These are phyloP conservation scores for Wickerhamomyces queroliae DNA, from an alignment of 805 yeast species.

Conservation along the genomic window DNA sequence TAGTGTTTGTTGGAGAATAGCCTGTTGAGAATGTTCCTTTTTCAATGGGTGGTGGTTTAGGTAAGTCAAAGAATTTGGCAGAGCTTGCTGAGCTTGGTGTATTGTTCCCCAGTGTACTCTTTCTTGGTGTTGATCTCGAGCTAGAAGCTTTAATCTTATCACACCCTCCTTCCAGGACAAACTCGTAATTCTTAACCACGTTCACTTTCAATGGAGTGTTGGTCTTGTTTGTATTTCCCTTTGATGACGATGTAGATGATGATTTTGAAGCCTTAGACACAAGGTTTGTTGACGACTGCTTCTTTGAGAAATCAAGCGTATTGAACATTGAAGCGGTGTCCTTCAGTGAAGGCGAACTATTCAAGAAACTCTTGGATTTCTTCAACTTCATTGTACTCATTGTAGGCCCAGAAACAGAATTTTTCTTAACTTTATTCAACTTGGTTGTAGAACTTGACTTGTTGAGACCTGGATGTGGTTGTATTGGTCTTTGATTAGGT, in stretches of 20 bases:
- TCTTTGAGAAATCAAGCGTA: constrained; percentile 21
- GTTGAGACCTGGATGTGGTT: constrained; percentile 8
- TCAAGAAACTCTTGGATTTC: constrained; percentile 20
- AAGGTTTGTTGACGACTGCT: constrained; percentile 1
- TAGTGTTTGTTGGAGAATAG: constrained; percentile 12
- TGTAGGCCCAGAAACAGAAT: constrained; percentile 8
- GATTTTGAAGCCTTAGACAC: not conserved
- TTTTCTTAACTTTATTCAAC: constrained; percentile 16
- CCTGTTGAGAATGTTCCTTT: constrained; percentile 5
- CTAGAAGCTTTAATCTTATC: constrained; percentile 4
- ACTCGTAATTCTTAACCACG: constrained; percentile 17
- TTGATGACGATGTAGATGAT: not conserved
- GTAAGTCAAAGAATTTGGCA: constrained; percentile 11
- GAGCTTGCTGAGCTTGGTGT: constrained; percentile 14
- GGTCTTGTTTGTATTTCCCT: no score
- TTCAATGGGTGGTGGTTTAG: constrained; percentile 21
- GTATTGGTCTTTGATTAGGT: constrained; percentile 2
- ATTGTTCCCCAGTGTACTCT: constrained; percentile 6
- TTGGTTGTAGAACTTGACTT: constrained; percentile 18
- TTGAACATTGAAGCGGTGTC: constrained; percentile 11
- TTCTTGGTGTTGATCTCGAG: constrained; percentile 11
- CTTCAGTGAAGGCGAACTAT: constrained; percentile 4
- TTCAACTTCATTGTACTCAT: constrained; percentile 9
- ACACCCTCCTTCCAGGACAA: constrained; percentile 18
- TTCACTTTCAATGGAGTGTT: constrained; percentile 6